Percentiles rank a stretch among this genome's conserved stretches.
Conservation (phyloP, 1,284 basidiomycete species). For the Trichosporon inkin region DNA sequence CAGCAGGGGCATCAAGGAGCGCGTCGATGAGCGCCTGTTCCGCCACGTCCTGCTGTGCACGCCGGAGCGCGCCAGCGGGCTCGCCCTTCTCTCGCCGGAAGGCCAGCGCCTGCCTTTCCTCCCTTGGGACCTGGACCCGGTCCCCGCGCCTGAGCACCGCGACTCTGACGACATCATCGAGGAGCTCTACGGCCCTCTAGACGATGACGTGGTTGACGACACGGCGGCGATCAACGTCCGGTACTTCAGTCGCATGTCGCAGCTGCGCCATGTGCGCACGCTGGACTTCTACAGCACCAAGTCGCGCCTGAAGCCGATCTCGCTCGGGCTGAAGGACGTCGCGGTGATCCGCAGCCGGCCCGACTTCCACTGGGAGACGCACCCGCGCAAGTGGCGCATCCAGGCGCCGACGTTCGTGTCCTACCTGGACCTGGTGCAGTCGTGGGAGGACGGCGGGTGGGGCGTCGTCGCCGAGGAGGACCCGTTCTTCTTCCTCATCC, state of each 20-base stretch:
- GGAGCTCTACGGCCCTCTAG: not conserved
- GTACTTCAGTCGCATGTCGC: not conserved
- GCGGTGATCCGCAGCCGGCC: not conserved
- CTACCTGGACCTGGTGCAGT: conserved; percentile 3
- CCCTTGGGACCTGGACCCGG: not conserved
- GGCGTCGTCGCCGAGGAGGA: not conserved
- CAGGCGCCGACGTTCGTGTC: not conserved
- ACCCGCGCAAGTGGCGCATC: conserved; percentile 1
- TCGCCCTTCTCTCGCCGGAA: not conserved
- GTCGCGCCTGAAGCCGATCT: not conserved
- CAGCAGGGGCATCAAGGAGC: not conserved
- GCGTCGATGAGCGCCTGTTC: not conserved
- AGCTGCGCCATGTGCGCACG: not conserved
- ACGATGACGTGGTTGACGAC: not conserved
- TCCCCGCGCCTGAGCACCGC: not conserved
- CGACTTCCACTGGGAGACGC: not conserved
- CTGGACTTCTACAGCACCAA: conserved; percentile 5
- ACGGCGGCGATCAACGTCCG: not conserved
- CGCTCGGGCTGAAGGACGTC: not conserved
- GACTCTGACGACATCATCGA: conserved; percentile 2
- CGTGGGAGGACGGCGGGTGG: conserved; percentile 1
- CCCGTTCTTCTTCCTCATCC: not conserved
- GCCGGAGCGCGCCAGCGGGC: not conserved
- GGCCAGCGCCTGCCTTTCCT: not conserved
- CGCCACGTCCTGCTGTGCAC: conserved; percentile 7